A percentile compares a stretch with the other conserved stretches of the same genome.
Evolutionary conservation across 108 stramenopile genomes (phyloP).

Genomic region (Skeletonema costatum): DNA sequence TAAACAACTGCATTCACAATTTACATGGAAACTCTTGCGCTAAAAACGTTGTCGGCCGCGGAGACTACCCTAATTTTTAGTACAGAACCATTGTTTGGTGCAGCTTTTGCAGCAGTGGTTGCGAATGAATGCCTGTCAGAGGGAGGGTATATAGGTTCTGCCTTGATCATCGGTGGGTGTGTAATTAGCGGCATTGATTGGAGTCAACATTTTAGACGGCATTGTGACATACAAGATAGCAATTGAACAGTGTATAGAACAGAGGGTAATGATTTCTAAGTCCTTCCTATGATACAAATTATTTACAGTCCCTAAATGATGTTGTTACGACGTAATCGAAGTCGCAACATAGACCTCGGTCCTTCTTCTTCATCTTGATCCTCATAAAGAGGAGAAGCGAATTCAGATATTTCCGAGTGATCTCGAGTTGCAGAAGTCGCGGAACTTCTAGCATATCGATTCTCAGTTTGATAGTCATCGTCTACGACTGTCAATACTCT

Average conservation of each 20-base stretch:
- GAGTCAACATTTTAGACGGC: background rate
- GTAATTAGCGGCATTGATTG: slow-evolving; percentile 61
- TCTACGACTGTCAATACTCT: slow-evolving; percentile 26
- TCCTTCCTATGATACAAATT: background rate
- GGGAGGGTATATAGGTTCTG: slow-evolving; percentile 62
- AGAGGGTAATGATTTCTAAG: background rate
- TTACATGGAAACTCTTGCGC: slow-evolving; percentile 87
- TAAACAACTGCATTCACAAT: slow-evolving; percentile 91
- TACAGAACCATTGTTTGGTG: slow-evolving; percentile 91
- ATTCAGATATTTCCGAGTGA: slow-evolving; percentile 18
- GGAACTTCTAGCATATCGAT: slow-evolving; percentile 33
- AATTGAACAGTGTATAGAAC: background rate
- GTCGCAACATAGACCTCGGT: background rate
- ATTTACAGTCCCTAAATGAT: background rate
- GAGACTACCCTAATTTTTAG: slow-evolving; percentile 92
- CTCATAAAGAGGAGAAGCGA: slow-evolving; percentile 42
- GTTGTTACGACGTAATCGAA: background rate
- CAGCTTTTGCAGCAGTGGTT: slow-evolving; percentile 77
- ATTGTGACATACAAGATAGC: background rate
- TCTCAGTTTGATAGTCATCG: slow-evolving; percentile 18
- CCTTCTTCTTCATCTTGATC: slow-evolving; percentile 27
- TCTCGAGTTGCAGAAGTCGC: slow-evolving; percentile 28
- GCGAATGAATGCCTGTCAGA: slow-evolving; percentile 82
- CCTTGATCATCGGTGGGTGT: slow-evolving; percentile 65
- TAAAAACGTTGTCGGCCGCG: slow-evolving; percentile 82